Base-by-base conservation (phyloP, 176 grass and related monocot species). In the Secale cereale region DNA sequence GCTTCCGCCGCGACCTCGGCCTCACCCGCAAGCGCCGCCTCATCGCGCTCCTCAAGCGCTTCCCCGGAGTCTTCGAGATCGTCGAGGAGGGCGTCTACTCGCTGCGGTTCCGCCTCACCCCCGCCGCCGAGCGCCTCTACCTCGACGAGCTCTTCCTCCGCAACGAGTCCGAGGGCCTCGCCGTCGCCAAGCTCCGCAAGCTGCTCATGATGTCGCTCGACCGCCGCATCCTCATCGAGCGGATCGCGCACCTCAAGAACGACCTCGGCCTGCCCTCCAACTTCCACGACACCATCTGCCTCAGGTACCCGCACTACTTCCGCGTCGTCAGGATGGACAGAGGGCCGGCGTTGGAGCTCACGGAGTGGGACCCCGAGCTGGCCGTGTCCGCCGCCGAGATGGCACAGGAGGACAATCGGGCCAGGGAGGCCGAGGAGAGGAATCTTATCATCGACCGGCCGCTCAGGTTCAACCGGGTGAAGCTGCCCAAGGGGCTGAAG, bases 41-140 rank as follows among this genome's bases (percentile, higher is more conserved):
- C 81, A 96, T 99, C 81, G 97, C 93, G 43, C 82, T 99, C 36
- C 85, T 99, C 83, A 94, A 82, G 89, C 69, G 79, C 0, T 99
- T 99, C 83, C 97, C 97, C 6, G 97, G 85, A 13, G 91, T 99
- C 48, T 96, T 96, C 56, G 90, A 96, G 50, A 73, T 99, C 45
- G 70, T 99, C 11, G 97, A 99, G 92, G 97, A 99, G 48, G 93
- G 97, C 68, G 93, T 92, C 41, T 99, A 94, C 82, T 99, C 93
- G 22, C 90, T 99, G 13, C 85, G 79, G 27, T 91, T 99, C 77
- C 90, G 81, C 29, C 93, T 99, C 60, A 96, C 97, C 9, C 88
- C 91, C 2, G 84, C 79, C 74, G 97, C 97, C 10, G 97, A 99
- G 82, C 85, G 87, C 19, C 85, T 99, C 77, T 99, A 99, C 80